phyloP scores from a whole-genome alignment of 2,329 filamentous ascomycete genomes.

The Xylariaceae sp. region DNA sequence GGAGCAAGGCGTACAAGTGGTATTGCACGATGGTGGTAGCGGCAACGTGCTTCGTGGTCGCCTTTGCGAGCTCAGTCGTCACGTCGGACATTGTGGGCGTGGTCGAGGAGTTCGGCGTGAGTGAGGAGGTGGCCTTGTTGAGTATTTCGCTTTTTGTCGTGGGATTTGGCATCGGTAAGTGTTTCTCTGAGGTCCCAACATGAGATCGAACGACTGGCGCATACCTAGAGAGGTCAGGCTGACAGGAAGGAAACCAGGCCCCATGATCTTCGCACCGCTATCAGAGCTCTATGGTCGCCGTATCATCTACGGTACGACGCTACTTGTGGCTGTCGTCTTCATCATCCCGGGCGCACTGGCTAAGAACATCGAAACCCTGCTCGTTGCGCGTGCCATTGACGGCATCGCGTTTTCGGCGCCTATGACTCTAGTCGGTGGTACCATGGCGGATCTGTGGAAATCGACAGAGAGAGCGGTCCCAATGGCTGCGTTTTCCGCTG shows the following conservation, averaged over 20 bases:
- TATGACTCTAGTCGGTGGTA: slow-evolving; percentile 82
- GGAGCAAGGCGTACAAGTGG: slow-evolving; percentile 75
- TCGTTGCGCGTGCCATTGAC: slow-evolving; percentile 73
- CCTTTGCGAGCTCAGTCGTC: slow-evolving; percentile 68
- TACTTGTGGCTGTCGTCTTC: slow-evolving; percentile 70
- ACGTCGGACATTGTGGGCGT: slow-evolving; percentile 71
- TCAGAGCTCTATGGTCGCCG: slow-evolving; percentile 71
- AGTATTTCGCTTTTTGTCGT: slow-evolving; percentile 74
- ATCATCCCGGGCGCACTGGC: slow-evolving; percentile 76
- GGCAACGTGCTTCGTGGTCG: slow-evolving; percentile 68
- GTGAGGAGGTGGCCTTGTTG: slow-evolving; percentile 67
- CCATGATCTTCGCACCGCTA: slow-evolving; percentile 74
- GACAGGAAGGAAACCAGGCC: slow-evolving; percentile 40
- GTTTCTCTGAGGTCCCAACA: not conserved
- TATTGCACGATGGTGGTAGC: slow-evolving; percentile 83
- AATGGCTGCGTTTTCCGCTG: slow-evolving; percentile 81
- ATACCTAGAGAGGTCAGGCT: not conserved
- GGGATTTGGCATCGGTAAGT: slow-evolving; percentile 70
- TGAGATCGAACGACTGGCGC: not conserved
- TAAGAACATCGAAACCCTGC: slow-evolving; percentile 69
- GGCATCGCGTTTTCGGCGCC: slow-evolving; percentile 82
- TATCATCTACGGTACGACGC: slow-evolving; percentile 65
- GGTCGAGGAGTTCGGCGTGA: slow-evolving; percentile 59
- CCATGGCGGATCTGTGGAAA: slow-evolving; percentile 77
- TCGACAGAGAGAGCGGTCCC: slow-evolving; percentile 81